These are phyloP conservation scores for Puccinia novopanici DNA, from an alignment of 1,284 basidiomycete genomes.

Conservation along the genomic window DNA sequence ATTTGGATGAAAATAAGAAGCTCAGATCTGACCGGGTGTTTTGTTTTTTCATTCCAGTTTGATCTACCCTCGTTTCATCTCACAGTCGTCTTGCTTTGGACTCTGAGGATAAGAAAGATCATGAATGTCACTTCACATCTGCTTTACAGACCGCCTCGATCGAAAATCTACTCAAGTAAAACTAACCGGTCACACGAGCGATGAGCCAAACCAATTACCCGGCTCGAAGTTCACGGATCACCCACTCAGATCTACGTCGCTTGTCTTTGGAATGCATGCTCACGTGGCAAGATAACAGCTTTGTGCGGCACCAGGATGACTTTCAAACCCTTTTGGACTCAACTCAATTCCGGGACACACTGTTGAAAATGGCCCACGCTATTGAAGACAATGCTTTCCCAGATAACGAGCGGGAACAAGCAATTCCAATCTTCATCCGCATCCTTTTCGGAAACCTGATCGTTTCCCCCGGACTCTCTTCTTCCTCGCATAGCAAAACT, in stretches of 20 bases:
- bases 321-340: too few relatives aligned
- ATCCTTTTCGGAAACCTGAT: constrained; percentile 73
- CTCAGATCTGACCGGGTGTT: neutral
- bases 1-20: neutral
- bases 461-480: constrained; percentile 5
- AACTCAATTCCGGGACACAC: too few relatives aligned
- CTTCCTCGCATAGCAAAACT: too few relatives aligned
- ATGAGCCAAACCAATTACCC: too few relatives aligned
- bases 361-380: too few relatives aligned
- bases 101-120: constrained; percentile 37
- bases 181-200: too few relatives aligned
- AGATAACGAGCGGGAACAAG: too few relatives aligned
- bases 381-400: too few relatives aligned
- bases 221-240: too few relatives aligned
- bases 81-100: constrained; percentile 19
- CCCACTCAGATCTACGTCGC: constrained; percentile 75
- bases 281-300: constrained; percentile 75
- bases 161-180: constrained; percentile 41
- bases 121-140: constrained; percentile 48
- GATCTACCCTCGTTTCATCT: constrained; percentile 32
- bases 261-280: constrained; percentile 77
- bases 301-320: too few relatives aligned
- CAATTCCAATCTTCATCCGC: constrained; percentile 75
- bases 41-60: constrained; percentile 29
- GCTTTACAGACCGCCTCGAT: constrained; percentile 42